Evolutionary conservation across 192 early-diverging fungal genomes (phyloP).

Genomic region (Backusella parvicylindrica): DNA sequence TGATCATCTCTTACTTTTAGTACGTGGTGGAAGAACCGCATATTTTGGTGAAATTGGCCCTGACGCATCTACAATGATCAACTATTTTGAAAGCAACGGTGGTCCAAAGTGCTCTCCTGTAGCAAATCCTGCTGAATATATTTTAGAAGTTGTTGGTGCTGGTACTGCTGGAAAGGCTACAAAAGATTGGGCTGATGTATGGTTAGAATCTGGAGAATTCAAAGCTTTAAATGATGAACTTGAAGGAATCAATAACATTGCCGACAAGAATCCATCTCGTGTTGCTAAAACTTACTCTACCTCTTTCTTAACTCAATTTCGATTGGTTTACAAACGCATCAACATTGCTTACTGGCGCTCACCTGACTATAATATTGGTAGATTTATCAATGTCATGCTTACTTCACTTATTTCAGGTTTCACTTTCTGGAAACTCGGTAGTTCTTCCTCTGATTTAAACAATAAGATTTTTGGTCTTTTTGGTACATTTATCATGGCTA

Average conservation of each 20-base stretch:
- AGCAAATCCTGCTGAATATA: constrained; percentile 84
- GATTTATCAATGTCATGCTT: constrained; percentile 55
- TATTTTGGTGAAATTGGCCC: constrained; percentile 80
- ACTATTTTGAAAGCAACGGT: constrained; percentile 73
- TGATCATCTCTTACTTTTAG: constrained; percentile 77
- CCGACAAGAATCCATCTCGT: constrained; percentile 27
- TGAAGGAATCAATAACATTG: constrained; percentile 38
- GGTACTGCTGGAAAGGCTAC: constrained; percentile 47
- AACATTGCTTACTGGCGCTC: constrained; percentile 65
- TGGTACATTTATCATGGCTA: constrained; percentile 58
- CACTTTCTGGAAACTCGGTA: constrained; percentile 62
- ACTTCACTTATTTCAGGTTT: constrained; percentile 63
- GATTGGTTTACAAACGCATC: constrained; percentile 63
- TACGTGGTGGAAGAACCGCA: constrained; percentile 75
- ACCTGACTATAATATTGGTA: constrained; percentile 72
- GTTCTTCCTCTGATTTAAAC: constrained; percentile 60
- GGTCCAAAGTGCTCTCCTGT: constrained; percentile 58
- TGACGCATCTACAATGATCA: constrained; percentile 60
- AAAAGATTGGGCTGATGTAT: constrained; percentile 71
- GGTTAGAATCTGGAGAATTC: constrained; percentile 58
- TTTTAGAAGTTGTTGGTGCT: constrained; percentile 76
- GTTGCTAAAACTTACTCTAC: constrained; percentile 45
- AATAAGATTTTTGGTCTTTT: constrained; percentile 72
- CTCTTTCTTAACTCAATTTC: constrained; percentile 41
- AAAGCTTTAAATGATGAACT: constrained; percentile 42